Base-by-base conservation (phyloP, 208 protist species). In the Crithidia brevicula region DNA sequence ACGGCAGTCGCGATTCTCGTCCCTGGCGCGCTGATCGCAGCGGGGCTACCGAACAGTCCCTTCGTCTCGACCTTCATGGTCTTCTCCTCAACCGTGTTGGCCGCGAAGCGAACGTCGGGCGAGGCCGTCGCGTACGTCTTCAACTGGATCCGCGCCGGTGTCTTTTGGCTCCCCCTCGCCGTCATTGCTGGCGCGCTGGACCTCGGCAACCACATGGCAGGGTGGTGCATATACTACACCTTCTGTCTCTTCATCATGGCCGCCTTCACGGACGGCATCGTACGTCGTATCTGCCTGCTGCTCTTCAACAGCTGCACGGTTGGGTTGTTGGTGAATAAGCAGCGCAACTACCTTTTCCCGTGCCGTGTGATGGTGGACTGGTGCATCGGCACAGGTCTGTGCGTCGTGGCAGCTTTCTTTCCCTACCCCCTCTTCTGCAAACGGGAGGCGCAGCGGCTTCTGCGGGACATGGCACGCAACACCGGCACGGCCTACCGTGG, bases 281-380 rank as follows among this genome's bases (percentile, higher is more conserved):
- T 74, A 45, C 82, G 86, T 5, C 86, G 91, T 23, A 89, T 94
- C 52, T 88, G 74, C 63, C 79, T 96, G n/a, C 83, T 94, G n/a
- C 76, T 96, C 5, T 94, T 94, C 76, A 96, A 96, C 74, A 89
- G 53, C 53, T 92, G 87, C 61, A 86, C 86, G 66, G 79, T 96
- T 25, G 84, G 86, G 6, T 36, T 96, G 7, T 75, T 96, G 10
- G 42, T 85, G 13, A 46, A 85, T 45, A 43, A 60, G n/a, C 36
- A 40, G 23, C 72, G 74, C 30, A 57, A 52, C 42, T 58, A 60
- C 23, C 5, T 83, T 9, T 94, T 78, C 71, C 81, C 88, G 25
- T 93, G 83, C 53, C 82, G 81, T 9, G 86, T 96, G 11, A 92
- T 96, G 88, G 85, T 79, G 28, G 88, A 96, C 75, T 94, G 88